A percentile compares a stretch with the other conserved stretches of the same genome.
Conservation (phyloP, 1,284 basidiomycete species). For the Fomitopsis schrenkii region DNA sequence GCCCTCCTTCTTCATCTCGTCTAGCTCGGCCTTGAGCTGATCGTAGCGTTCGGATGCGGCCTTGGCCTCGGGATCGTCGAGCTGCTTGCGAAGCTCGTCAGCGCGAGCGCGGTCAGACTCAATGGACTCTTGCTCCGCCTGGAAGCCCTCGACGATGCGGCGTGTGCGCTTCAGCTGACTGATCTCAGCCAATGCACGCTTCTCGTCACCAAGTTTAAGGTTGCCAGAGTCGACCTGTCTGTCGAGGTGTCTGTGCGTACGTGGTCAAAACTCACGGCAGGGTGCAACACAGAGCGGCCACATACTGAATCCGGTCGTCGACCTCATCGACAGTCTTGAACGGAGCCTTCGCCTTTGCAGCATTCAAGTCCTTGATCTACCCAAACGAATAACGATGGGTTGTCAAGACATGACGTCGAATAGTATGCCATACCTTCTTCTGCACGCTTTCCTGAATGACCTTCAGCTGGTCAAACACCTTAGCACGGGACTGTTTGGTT, state of each 20-base stretch:
- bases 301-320: constrained; percentile 82
- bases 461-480: constrained; percentile 83
- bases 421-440: constrained; percentile 65
- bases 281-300: background rate
- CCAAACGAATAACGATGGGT: background rate
- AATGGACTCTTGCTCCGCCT: constrained; percentile 75
- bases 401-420: background rate
- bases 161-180: constrained; percentile 66
- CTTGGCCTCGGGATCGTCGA: constrained; percentile 91
- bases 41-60: constrained; percentile 83
- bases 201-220: constrained; percentile 95
- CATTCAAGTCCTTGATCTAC: constrained; percentile 87
- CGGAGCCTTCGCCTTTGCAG: constrained; percentile 75
- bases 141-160: constrained; percentile 75
- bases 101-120: constrained; percentile 74
- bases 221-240: constrained; percentile 89
- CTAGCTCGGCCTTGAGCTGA: constrained; percentile 82
- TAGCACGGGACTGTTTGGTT: constrained; percentile 73
- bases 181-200: constrained; percentile 91
- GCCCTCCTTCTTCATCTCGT: constrained; percentile 80
- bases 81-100: constrained; percentile 81
- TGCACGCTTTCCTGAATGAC: constrained; percentile 75
- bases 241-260: constrained; percentile 65
- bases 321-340: constrained; percentile 89
- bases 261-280: background rate